Evolutionary conservation across 176 grass and related monocot species (phyloP), one percentile per base, ranked within the genome.

Genomic region (Ensete ventricosum): DNA sequence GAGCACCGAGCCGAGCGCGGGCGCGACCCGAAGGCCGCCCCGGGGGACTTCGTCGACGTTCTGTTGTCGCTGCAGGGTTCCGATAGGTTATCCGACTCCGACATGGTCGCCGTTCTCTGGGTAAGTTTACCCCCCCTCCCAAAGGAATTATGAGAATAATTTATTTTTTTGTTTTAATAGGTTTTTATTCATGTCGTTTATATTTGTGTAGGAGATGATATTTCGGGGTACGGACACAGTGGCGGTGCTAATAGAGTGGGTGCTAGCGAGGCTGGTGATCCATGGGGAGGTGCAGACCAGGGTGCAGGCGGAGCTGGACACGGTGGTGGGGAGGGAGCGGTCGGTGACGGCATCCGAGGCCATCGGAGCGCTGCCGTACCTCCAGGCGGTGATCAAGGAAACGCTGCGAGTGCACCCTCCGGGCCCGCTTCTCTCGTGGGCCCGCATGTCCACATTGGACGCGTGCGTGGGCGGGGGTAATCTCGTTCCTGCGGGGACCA

Each of bases 191-290:
- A 6, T 43, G 34, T 43, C 34, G 34, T 6, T 51, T 1, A 14
- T 11, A 16, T 62, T 21, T 17, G 3, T 10, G 23, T 84, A 97
- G 94, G 94, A 98, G 75, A 98, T 93, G 90, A 83, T 98, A 82
- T 98, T 98, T 80, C 83, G 94, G 3, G 94, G 94, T 20, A 93
- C 90, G 48, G 94, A 98, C 74, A 98, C 94, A 0, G 85, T 98
- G 49, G 88, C 94, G 3, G 90, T 93, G 84, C 82, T 98, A 58
- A 98, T 89, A 50, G 94, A 98, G 84, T 98, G 94, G 94, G 88
- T 87, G 11, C 69, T 98, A 20, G 90, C 94, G 0, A 67, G 94
- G 16, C 78, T 98, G 11, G 94, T 93, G 78, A 71, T 93, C 76
- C 90, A 98, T 82, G 72, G 9, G 9, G 90, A 89, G 66, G 90